Evolutionary conservation across 2,329 filamentous ascomycete species (phyloP), one percentile per base, ranked within the genome.

Genomic region (Chaetomium sp.): DNA sequence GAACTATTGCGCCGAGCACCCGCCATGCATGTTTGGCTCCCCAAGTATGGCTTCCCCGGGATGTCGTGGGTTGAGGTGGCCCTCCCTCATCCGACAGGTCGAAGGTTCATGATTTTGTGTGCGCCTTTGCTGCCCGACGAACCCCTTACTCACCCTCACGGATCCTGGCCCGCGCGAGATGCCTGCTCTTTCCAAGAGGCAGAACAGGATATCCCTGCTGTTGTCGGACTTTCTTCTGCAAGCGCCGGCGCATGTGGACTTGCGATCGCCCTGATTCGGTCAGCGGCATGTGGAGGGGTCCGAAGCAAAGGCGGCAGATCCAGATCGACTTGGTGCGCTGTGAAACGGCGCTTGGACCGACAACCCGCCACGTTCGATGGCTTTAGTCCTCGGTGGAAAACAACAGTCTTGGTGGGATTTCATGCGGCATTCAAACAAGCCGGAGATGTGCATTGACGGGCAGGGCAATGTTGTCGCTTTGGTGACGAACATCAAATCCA

Each of bases 41-140:
- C 37, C 47, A 37, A 47, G 52, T 44, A 45, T 41, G 47, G 53
- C 19, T 14, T 27, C 40, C 36, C 37, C 50, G 46, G 38, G 46
- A 9, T 42, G 43, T 34, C 41, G 46, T 49, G 38, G 49, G 40
- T 55, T 54, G 50, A 42, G 35, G 19, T 27, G 19, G 19, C 44
- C 6, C 32, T 53, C 32, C 52, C 34, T 32, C 48, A 48, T 55
- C 55, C 54, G 58, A 56, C 47, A 49, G 48, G 53, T 14, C 49
- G 50, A 38, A 40, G 42, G 27, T 43, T 49, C 42, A 40, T 37
- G 37, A 47, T 40, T 45, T 60, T 47, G 53, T 52, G 38, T 58
- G 51, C 37, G 36, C 27, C 48, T 50, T 62, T 57, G 59, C 54
- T 62, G 59, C 61, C 61, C 57, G 57, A 62, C 53, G 49, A 49